phyloP scores from a whole-genome alignment of 2,329 filamentous ascomycete genomes.

The Apiospora malaysiana region DNA sequence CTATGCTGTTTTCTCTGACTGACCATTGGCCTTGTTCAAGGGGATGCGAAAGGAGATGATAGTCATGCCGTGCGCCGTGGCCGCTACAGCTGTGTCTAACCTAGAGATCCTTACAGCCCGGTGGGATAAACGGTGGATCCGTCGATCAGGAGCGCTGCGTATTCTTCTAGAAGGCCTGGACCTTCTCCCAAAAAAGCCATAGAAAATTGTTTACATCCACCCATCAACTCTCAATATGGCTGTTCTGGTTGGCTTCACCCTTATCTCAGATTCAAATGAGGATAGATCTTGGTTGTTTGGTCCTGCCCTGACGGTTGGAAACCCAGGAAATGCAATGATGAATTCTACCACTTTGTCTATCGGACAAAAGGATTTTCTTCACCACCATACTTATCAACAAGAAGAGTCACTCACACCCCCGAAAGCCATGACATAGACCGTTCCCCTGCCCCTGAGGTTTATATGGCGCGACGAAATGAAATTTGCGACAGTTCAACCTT shows the following conservation, averaged over 20 bases:
- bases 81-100: not conserved
- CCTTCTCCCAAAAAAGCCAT: not conserved
- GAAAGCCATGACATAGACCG: no score
- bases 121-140: not conserved
- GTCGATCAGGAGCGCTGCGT: not conserved
- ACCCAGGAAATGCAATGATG: no score
- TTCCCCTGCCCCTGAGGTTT: no score
- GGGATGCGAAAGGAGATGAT: not conserved
- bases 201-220: not conserved
- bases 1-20: not conserved
- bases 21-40: not conserved
- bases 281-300: not conserved
- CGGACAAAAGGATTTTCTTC: no score
- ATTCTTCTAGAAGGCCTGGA: not conserved
- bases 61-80: not conserved
- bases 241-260: not conserved
- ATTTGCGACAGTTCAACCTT: no score
- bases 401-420: no score
- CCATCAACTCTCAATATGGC: not conserved
- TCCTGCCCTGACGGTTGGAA: no score
- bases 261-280: not conserved
- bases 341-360: no score
- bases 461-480: no score
- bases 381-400: no score
- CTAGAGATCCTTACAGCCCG: not conserved